Evolutionary conservation across 139 green algal genomes (phyloP), one percentile per base, ranked within the genome.

Genomic region (Axilococcus clingmanii): DNA sequence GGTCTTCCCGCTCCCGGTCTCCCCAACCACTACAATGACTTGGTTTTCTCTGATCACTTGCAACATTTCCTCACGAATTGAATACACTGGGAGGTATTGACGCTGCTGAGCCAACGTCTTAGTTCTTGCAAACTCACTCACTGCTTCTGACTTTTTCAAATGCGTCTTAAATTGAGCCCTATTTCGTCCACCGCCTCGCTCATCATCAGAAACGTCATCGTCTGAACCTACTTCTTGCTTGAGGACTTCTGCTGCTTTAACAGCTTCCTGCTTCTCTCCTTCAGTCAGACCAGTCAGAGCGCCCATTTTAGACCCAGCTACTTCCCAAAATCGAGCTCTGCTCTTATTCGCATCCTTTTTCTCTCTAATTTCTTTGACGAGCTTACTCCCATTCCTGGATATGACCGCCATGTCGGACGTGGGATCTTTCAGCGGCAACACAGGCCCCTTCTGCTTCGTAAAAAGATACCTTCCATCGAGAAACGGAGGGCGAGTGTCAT

Each of bases 1-100:
- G 29, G 91, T 99, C 76, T 99, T 99, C 52, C 91, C 91, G 36
- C 69, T 87, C 19, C 92, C 92, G 1, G 92, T 99, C 72, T 99
- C 92, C 7, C 92, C 92, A 24, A 99, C 91, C 38, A 99, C 88
- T 36, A 99, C 84, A 8, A 95, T 80, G 12, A 97, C 76, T 38
- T 84, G 69, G 28, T 60, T 45, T 65, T 31, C 64, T 49, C 28
- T 65, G 28, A 65, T 91, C 77, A 34, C 15, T 75, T 94, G 72
- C 25, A 68, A 55, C 55, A 89, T 66, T 38, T 95, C 90, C 8
- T 95, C 87, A 16, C 86, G 44, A 17, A 92, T 72, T 8, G 45
- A 52, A 57, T 84, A 94, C 22, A 96, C 93, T 0, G 89, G 89
- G 63, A 97, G 74, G 29, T 78, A 87, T 20, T 72, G 61, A 15